A percentile compares a stretch with the other conserved stretches of the same genome.
Evolutionary conservation across 2,329 filamentous ascomycete species (phyloP).

Genomic region (Colletotrichum tanaceti): DNA sequence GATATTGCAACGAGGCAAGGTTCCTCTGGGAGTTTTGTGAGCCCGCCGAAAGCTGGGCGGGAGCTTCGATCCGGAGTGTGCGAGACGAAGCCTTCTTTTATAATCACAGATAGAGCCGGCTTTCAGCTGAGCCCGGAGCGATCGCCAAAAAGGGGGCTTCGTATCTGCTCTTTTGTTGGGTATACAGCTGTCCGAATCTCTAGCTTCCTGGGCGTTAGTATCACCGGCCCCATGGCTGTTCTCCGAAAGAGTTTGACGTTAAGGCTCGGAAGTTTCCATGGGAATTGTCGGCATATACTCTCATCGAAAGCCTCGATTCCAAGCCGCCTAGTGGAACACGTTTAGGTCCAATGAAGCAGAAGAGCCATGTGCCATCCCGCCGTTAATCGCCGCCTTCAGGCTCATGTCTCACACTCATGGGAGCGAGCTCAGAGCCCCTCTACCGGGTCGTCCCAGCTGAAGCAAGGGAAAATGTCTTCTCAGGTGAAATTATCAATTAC

Average conservation of each 20-base stretch:
- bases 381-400: constrained; percentile 31
- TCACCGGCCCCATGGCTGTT: background rate
- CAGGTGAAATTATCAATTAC: background rate
- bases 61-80: background rate
- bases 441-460: constrained; percentile 3
- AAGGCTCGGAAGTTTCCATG: background rate
- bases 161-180: background rate
- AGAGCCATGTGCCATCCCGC: constrained; percentile 8
- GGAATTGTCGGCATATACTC: no score
- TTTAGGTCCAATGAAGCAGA: background rate
- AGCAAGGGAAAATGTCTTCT: background rate
- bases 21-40: background rate
- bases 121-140: background rate
- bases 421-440: constrained; percentile 8
- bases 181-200: background rate
- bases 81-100: background rate
- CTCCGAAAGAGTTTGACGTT: background rate
- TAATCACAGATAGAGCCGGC: no score
- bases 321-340: background rate
- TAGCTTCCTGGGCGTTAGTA: background rate
- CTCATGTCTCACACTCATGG: constrained; percentile 25
- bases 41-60: background rate
- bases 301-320: background rate
- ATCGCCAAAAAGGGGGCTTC: background rate
- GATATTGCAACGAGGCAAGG: background rate